Base-by-base conservation (phyloP, 345 rosid genomes). In the Citrus trifoliata region DNA sequence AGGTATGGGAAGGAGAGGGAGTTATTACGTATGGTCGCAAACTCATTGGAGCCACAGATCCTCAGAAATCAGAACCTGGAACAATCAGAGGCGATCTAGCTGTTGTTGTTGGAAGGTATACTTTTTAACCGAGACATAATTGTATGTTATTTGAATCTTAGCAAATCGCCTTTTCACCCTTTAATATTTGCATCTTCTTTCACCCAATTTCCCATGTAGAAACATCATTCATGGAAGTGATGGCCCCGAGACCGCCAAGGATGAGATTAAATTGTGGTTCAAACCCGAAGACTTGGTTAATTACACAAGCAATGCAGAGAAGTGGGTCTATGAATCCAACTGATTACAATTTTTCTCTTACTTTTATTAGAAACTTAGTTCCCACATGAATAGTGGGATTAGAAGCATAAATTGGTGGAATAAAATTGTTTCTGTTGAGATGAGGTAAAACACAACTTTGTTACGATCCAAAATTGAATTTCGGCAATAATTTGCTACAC, bases 1-100 rank as follows among this genome's bases (percentile, higher is more conserved):
- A 95, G 99, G 98, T 96, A 22, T 96, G 99, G 99, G 99, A 96
- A 87, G 99, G 99, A 79, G 99, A 96, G 81, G 99, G 98, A 10
- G 99, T 91, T 81, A 93, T 94, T 25, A 90, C 80, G 76, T 96
- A 96, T 30, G 98, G 99, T 30, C 84, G 99, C 80, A 96, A 94
- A 81, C 95, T 96, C 70, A 96, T 96, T 4, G 99, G 98, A 82
- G 98, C 99, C 33, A 96, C 99, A 1, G 99, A 96, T 81, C 99
- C 99, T 72, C 98, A 96, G 88, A 96, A 96, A 82, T 96, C 99
- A 8, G 98, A 96, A 80, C 97, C 99, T 0, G 99, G 99, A 75
- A 93, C 99, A 0, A 96, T 96, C 88, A 82, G 99, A 76, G 99
- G 99, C 30, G 99, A 96, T 85, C 91, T 96, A 18, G 99, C 99